phyloP scores from a whole-genome alignment of 2,329 filamentous ascomycete genomes.

The Conoideocrella luteorostrata region DNA sequence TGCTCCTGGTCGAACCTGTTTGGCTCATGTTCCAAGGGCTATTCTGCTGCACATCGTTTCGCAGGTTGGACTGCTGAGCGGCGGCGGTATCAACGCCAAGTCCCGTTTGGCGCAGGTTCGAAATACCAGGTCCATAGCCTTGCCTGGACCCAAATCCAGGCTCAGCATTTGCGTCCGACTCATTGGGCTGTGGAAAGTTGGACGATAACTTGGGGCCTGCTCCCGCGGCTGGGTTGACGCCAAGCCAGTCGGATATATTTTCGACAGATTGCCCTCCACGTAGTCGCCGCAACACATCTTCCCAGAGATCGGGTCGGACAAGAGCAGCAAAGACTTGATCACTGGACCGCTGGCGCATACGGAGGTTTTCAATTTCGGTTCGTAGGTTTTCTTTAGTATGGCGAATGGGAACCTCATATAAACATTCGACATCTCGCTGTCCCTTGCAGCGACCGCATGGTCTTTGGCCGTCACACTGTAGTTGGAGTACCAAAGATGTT shows the following conservation, averaged over 20 bases:
- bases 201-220: slow-evolving; percentile 19
- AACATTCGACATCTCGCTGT: slow-evolving; percentile 49
- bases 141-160: slow-evolving; percentile 15
- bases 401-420: slow-evolving; percentile 57
- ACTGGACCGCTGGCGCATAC: slow-evolving; percentile 46
- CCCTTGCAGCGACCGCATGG: slow-evolving; percentile 50
- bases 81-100: slow-evolving; percentile 22
- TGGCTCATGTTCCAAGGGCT: slow-evolving; percentile 47
- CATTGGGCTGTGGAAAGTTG: slow-evolving; percentile 17
- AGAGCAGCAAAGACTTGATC: slow-evolving; percentile 52
- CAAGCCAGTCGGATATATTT: slow-evolving; percentile 49
- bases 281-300: slow-evolving; percentile 47
- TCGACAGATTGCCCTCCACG: slow-evolving; percentile 49
- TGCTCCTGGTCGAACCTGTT: slow-evolving; percentile 37
- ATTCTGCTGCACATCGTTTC: slow-evolving; percentile 34
- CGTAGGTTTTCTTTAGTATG: slow-evolving; percentile 58
- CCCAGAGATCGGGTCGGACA: slow-evolving; percentile 41
- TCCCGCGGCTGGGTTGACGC: slow-evolving; percentile 23
- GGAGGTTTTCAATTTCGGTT: slow-evolving; percentile 51
- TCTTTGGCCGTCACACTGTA: slow-evolving; percentile 51
- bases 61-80: slow-evolving; percentile 21
- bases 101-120: slow-evolving; percentile 16
- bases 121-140: slow-evolving; percentile 18
- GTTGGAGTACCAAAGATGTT: too few species aligned
- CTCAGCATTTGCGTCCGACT: slow-evolving; percentile 11